Evolutionary conservation across 78 protist genomes (phyloP).

Genomic region (Isochrysis galbana): DNA sequence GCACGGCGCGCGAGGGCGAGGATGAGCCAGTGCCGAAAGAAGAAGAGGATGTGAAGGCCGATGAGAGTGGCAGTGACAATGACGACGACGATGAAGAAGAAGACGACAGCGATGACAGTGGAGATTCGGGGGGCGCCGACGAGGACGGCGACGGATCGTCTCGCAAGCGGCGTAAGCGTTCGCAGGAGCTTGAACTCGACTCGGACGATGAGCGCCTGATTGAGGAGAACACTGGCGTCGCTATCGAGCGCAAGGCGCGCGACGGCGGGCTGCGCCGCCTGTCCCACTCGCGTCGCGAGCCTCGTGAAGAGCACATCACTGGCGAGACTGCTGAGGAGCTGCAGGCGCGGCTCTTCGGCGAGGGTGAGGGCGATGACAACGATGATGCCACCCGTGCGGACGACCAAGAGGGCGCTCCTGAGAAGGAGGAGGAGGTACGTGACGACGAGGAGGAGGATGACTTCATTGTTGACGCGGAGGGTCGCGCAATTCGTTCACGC

Average conservation of each 20-base stretch:
- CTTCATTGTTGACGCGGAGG: neutral
- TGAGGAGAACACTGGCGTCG: neutral
- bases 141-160: neutral
- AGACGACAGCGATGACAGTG: neutral
- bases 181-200: neutral
- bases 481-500: neutral
- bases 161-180: neutral
- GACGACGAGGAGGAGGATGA: neutral
- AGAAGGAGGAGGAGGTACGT: neutral
- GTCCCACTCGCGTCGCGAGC: no score
- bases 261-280: neutral
- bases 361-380: neutral
- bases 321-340: no score
- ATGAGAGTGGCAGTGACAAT: neutral
- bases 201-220: neutral
- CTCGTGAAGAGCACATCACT: no score
- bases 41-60: neutral
- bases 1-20: neutral
- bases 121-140: neutral
- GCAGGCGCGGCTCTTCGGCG: neutral
- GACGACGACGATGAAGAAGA: no score
- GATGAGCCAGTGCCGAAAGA: neutral
- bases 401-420: neutral
- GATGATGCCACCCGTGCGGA: neutral
- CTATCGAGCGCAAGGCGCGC: neutral